phyloP scores from a whole-genome alignment of 345 rosid species.

The Sonneratia caseolaris region DNA sequence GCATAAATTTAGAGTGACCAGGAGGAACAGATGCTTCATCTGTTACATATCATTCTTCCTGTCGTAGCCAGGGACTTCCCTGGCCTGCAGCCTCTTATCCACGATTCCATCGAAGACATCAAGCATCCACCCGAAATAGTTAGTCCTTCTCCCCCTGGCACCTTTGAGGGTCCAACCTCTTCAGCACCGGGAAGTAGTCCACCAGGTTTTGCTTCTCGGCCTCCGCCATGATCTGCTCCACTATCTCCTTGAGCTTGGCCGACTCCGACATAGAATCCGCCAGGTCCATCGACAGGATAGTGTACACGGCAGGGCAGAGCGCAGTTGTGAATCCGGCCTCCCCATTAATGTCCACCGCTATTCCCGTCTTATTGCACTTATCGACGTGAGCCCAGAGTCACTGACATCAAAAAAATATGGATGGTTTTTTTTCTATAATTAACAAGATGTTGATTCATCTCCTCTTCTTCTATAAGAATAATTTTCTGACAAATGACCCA shows the following conservation, averaged over 20 bases:
- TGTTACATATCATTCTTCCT: slow-evolving; percentile 13
- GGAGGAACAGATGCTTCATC: slow-evolving; percentile 10
- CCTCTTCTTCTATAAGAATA: too few species aligned
- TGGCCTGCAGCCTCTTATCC: slow-evolving; percentile 6
- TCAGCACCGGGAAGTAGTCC: slow-evolving; percentile 34
- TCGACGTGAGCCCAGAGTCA: neutral
- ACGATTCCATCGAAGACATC: slow-evolving; percentile 16
- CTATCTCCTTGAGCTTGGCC: slow-evolving; percentile 23
- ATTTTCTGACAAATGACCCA: too few species aligned
- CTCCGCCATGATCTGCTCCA: slow-evolving; percentile 25
- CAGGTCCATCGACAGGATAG: slow-evolving; percentile 35
- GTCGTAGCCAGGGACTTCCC: neutral
- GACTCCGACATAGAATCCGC: slow-evolving; percentile 14
- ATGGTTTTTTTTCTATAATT: too few species aligned
- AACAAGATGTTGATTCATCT: too few species aligned
- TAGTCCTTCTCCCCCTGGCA: slow-evolving; percentile 8
- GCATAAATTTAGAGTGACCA: neutral
- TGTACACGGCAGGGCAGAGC: slow-evolving; percentile 32
- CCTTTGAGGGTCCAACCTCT: slow-evolving; percentile 39
- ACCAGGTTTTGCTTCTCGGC: slow-evolving; percentile 31
- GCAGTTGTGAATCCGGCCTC: slow-evolving; percentile 25
- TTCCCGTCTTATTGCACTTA: slow-evolving; percentile 14
- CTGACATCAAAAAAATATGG: neutral
- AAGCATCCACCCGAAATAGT: slow-evolving; percentile 9
- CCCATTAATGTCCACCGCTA: slow-evolving; percentile 27